Evolutionary conservation across 306 rosid genomes (phyloP).

Genomic region (Vachellia pachyceras): DNA sequence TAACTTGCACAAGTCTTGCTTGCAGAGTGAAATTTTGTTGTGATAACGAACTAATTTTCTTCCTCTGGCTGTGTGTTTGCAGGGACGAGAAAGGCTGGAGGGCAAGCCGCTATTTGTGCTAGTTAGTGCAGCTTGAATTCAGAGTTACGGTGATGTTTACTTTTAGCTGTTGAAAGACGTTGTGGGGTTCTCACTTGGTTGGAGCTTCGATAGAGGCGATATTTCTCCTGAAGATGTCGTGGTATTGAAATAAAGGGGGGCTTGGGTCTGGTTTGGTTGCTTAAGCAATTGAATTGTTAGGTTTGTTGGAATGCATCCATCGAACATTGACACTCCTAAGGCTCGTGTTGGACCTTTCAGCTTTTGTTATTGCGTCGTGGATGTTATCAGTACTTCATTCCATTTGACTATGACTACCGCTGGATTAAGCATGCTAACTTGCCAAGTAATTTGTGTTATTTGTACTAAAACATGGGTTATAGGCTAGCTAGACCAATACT

Average conservation of each 20-base stretch:
- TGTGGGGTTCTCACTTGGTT: slow-evolving; percentile 36
- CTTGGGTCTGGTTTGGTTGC: slow-evolving; percentile 30
- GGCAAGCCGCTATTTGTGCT: slow-evolving; percentile 78
- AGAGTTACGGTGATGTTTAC: slow-evolving; percentile 26
- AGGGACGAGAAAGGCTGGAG: slow-evolving; percentile 85
- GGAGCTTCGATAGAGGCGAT: slow-evolving; percentile 41
- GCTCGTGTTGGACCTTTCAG: neutral
- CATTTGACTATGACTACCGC: neutral
- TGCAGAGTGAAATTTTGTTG: slow-evolving; percentile 19
- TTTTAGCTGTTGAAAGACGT: slow-evolving; percentile 30
- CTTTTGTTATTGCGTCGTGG: neutral
- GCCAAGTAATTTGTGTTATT: neutral
- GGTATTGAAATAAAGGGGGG: slow-evolving; percentile 38
- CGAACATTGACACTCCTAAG: too few relatives aligned
- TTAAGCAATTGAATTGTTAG: too few relatives aligned
- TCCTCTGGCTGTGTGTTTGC: slow-evolving; percentile 44
- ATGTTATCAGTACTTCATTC: neutral
- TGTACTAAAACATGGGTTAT: too few relatives aligned
- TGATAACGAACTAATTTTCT: slow-evolving; percentile 18
- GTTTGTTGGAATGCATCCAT: too few relatives aligned
- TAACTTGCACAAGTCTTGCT: neutral
- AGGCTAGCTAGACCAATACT: neutral
- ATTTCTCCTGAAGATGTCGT: slow-evolving; percentile 33
- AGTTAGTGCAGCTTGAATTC: slow-evolving; percentile 55
- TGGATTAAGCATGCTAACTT: neutral